A percentile compares a stretch with the other conserved stretches of the same genome.
Conservation (phyloP, 2,329 filamentous ascomycete species). For the Colletotrichum chrysophilum region DNA sequence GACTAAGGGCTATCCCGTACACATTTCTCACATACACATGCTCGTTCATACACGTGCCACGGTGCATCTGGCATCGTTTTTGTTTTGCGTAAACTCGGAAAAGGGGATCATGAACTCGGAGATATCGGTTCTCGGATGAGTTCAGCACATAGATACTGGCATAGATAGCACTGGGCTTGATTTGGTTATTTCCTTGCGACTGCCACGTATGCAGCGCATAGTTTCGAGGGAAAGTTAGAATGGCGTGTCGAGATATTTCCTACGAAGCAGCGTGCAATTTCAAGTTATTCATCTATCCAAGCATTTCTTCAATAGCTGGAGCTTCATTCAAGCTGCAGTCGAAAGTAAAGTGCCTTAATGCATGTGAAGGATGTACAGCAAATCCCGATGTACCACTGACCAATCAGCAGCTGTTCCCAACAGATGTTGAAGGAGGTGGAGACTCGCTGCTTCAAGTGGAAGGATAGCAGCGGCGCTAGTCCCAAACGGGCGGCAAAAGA, state of each 20-base stretch:
- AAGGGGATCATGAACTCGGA: neutral
- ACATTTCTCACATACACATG: neutral
- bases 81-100: neutral
- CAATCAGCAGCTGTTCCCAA: neutral
- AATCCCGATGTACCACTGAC: neutral
- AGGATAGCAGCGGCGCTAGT: conserved; percentile 1
- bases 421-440: conserved; percentile 6
- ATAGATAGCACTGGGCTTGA: neutral
- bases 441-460: neutral
- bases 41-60: neutral
- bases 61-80: neutral
- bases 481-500: neutral
- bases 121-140: neutral
- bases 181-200: neutral
- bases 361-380: conserved; percentile 1
- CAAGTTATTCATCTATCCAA: neutral
- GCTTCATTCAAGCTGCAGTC: neutral
- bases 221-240: neutral
- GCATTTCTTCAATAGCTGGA: neutral
- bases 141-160: neutral
- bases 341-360: conserved; percentile 1
- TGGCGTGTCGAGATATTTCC: neutral
- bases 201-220: neutral
- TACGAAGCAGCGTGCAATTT: neutral
- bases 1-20: conserved; percentile 35